Evolutionary conservation across 1,139 yeast genomes (phyloP).

Genomic region (Ashbya aceris): DNA sequence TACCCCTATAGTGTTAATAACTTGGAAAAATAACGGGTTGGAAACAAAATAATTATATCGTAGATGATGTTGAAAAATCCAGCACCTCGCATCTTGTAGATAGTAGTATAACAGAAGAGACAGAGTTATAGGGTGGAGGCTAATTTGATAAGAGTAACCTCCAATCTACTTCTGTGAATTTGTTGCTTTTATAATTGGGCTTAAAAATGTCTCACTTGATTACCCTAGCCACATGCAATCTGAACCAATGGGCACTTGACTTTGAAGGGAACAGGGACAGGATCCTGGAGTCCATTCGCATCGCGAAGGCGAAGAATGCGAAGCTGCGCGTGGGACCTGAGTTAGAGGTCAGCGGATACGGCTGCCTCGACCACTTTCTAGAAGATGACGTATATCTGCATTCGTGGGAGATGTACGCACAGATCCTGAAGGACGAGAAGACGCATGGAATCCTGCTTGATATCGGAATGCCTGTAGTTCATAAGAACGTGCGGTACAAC

Average conservation of each 20-base stretch:
- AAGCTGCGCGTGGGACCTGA: constrained; percentile 92
- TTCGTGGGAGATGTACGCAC: constrained; percentile 88
- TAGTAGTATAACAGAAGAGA: too few relatives aligned
- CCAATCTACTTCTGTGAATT: too few relatives aligned
- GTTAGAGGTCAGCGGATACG: constrained; percentile 87
- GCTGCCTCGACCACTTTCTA: constrained; percentile 89
- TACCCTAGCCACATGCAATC: constrained; percentile 54
- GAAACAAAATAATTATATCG: too few relatives aligned
- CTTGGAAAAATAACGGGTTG: background rate
- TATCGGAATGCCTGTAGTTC: constrained; percentile 89
- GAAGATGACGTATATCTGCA: constrained; percentile 85
- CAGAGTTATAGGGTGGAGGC: too few relatives aligned
- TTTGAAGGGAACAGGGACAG: constrained; percentile 95
- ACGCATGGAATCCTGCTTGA: constrained; percentile 76
- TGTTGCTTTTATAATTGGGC: background rate
- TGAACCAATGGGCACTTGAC: constrained; percentile 98
- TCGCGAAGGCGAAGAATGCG: constrained; percentile 72
- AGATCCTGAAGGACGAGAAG: constrained; percentile 54
- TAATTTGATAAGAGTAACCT: too few relatives aligned
- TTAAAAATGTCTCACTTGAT: constrained; percentile 41
- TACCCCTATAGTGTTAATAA: background rate
- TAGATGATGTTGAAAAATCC: too few relatives aligned
- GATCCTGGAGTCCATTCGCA: constrained; percentile 65
- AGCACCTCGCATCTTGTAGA: too few relatives aligned
- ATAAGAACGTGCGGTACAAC: constrained; percentile 80